A percentile compares a stretch with the other conserved stretches of the same genome.
Evolutionary conservation across 2,329 filamentous ascomycete genomes (phyloP).

Genomic region (Ampelomyces quisqualis): DNA sequence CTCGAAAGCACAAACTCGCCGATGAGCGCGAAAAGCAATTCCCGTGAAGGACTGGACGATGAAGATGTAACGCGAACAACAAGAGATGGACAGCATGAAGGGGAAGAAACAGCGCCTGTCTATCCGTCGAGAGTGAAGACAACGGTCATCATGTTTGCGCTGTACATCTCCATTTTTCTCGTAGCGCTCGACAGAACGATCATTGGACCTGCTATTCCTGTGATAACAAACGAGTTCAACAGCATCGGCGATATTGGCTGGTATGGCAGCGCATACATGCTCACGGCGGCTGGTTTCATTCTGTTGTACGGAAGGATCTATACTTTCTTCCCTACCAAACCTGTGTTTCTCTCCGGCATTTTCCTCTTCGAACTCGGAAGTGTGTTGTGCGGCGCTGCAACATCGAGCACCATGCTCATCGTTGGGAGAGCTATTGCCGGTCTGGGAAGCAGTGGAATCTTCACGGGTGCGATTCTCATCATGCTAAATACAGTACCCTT

Average conservation of each 20-base stretch:
- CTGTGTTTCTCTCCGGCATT: constrained; percentile 52
- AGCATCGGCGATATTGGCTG: constrained; percentile 47
- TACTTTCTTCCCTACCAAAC: constrained; percentile 53
- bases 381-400: constrained; percentile 53
- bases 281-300: constrained; percentile 45
- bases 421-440: constrained; percentile 36
- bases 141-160: constrained; percentile 31
- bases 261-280: constrained; percentile 46
- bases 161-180: constrained; percentile 39
- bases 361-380: constrained; percentile 54
- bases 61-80: neutral
- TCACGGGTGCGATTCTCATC: constrained; percentile 38
- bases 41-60: constrained; percentile 11
- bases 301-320: constrained; percentile 51
- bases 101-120: neutral
- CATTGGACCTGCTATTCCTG: constrained; percentile 49
- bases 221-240: constrained; percentile 50
- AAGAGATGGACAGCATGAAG: constrained; percentile 2
- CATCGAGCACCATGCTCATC: constrained; percentile 31
- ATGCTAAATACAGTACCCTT: constrained; percentile 42
- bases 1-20: constrained; percentile 2
- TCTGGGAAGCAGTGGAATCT: constrained; percentile 34
- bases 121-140: constrained; percentile 31
- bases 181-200: constrained; percentile 48
- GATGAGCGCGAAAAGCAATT: constrained; percentile 11